Evolutionary conservation across 345 rosid species (phyloP).

Genomic region (Brassica napus): Da-Ae NC_063450.1:38476001-38476500

Average conservation of each 20-base stretch:
- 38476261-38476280: slow-evolving; percentile 34
- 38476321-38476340: neutral
- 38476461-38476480: slow-evolving; percentile 46
- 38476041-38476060: slow-evolving; percentile 23
- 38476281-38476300: slow-evolving; percentile 11
- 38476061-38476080: slow-evolving; percentile 15
- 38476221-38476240: slow-evolving; percentile 6
- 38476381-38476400: slow-evolving; percentile 38
- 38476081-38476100: slow-evolving; percentile 31
- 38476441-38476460: slow-evolving; percentile 57
- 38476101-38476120: slow-evolving; percentile 16
- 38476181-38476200: slow-evolving; percentile 33
- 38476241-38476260: slow-evolving; percentile 28
- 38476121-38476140: slow-evolving; percentile 13
- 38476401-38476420: slow-evolving; percentile 79
- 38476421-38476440: slow-evolving; percentile 90
- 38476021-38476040: slow-evolving; percentile 22
- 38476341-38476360: slow-evolving; percentile 20
- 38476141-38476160: slow-evolving; percentile 17
- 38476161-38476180: slow-evolving; percentile 18
- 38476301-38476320: slow-evolving; percentile 28
- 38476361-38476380: slow-evolving; percentile 24
- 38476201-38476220: slow-evolving; percentile 2
- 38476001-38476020: slow-evolving; percentile 34
- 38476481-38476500: slow-evolving; percentile 59